A percentile compares a stretch with the other conserved stretches of the same genome.
Conservation (phyloP, 1,139 yeast genomes). For the Candida labiduridarum region DNA sequence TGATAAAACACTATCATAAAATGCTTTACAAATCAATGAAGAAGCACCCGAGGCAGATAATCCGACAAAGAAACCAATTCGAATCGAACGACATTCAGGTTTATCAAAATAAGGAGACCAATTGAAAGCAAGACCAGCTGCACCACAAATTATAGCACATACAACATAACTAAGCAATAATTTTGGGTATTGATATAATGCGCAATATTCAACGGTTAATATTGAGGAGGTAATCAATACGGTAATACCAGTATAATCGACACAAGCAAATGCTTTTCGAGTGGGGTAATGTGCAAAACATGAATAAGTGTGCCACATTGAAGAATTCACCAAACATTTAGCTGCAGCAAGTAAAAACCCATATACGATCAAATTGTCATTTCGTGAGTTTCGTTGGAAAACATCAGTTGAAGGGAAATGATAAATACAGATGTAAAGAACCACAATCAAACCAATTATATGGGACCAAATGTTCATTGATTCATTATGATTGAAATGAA, state of each 20-base stretch:
- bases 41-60: constrained; percentile 75
- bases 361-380: constrained; percentile 59
- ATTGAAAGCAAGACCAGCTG: constrained; percentile 73
- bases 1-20: constrained; percentile 56
- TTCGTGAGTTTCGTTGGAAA: constrained; percentile 36
- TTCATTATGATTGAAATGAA: constrained; percentile 75
- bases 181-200: constrained; percentile 64
- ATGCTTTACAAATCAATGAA: constrained; percentile 60
- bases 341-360: constrained; percentile 72
- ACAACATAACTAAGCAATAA: constrained; percentile 52
- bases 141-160: constrained; percentile 68
- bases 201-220: constrained; percentile 79
- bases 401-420: constrained; percentile 64
- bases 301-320: constrained; percentile 90
- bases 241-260: constrained; percentile 94
- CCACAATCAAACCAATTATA: constrained; percentile 62
- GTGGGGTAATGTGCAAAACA: constrained; percentile 68
- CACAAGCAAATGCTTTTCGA: constrained; percentile 82
- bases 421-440: constrained; percentile 56
- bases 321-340: constrained; percentile 75
- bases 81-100: constrained; percentile 77
- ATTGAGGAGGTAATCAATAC: constrained; percentile 89
- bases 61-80: constrained; percentile 83
- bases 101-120: constrained; percentile 91
- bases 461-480: constrained; percentile 95